Evolutionary conservation across 257 asterid genomes (phyloP), one percentile per base, ranked within the genome.

Genomic region (Jacaranda copaia): DNA sequence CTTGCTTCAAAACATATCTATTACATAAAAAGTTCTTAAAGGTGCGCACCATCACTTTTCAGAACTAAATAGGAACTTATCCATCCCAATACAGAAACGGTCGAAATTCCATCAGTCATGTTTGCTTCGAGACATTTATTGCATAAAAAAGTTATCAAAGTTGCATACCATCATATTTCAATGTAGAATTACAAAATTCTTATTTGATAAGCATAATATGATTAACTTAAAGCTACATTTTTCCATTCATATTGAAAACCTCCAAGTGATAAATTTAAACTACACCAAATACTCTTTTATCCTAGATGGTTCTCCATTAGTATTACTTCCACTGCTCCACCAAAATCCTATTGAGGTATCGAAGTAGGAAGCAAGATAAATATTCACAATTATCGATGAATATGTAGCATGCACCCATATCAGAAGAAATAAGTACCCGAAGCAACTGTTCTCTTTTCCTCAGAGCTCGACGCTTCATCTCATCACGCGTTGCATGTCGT

Each of bases 381-480:
- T 7, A 64, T 51, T 49, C 36, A 9, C 40, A 53, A 69, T 46
- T 61, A 36, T 35, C 12, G 15, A 12, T 10, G 40, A 49, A 6
- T 4, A 59, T n/a, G 51, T 11, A 77, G 32, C 32, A 25, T 2
- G 32, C 32, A 25, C 32, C 32, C 32, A 25, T 25, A 25, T 35
- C 36, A 73, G 56, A 39, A 15, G 72, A 64, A 62, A 67, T 68
- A 78, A 81, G 70, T 81, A 93, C 99, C 99, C 89, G 86, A 85
- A 96, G 98, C 85, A 91, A 63, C 87, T 96, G 90, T 78, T 92
- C 93, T 86, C 99, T 88, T 83, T 78, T 93, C 87, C 70, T 88
- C 79, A 93, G 87, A 76, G 99, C 99, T 59, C 84, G 90, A 65
- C 99, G 96, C 85, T 97, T 91, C 98, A 86, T 93, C 85, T 93